A percentile compares a stretch with the other conserved stretches of the same genome.
Conservation (phyloP, 208 protist genomes). For the Leishmania amazonensis region DNA sequence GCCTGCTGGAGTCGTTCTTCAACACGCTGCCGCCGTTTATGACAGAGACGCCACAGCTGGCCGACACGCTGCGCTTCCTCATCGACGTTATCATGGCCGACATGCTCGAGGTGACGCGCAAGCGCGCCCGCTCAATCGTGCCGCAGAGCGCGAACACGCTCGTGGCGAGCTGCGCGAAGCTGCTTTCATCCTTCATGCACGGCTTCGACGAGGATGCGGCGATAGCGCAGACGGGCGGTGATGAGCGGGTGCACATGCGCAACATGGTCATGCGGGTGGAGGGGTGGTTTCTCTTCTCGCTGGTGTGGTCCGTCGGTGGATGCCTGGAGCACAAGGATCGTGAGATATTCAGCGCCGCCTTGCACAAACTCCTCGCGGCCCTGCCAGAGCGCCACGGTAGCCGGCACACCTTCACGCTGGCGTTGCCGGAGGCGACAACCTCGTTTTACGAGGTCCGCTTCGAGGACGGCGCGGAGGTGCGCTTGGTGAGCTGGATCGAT, state of each 20-base stretch:
- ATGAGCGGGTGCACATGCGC: conserved; percentile 44
- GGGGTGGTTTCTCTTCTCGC: conserved; percentile 93
- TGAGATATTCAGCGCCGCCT: conserved; percentile 73
- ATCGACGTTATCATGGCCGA: conserved; percentile 73
- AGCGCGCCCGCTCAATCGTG: conserved; percentile 74
- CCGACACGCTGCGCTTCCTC: conserved; percentile 45
- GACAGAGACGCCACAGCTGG: conserved; percentile 38
- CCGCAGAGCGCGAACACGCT: conserved; percentile 73
- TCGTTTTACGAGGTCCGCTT: conserved; percentile 89
- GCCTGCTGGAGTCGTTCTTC: conserved; percentile 89
- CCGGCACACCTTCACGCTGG: conserved; percentile 75
- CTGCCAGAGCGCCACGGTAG: neutral
- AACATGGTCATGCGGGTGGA: conserved; percentile 82
- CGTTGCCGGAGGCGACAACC: conserved; percentile 67
- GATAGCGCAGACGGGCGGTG: conserved; percentile 19
- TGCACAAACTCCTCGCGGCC: conserved; percentile 65
- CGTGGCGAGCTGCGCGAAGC: conserved; percentile 83
- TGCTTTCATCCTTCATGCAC: conserved; percentile 72
- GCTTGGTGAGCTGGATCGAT: conserved; percentile 83
- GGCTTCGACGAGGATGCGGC: conserved; percentile 43
- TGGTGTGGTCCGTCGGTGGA: conserved; percentile 94
- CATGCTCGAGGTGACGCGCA: conserved; percentile 85
- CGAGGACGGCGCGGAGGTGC: conserved; percentile 69
- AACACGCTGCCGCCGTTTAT: conserved; percentile 73
- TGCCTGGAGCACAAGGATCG: conserved; percentile 86